Evolutionary conservation across 1,139 yeast species (phyloP).

Genomic region (Kodamaea alishanica): DNA sequence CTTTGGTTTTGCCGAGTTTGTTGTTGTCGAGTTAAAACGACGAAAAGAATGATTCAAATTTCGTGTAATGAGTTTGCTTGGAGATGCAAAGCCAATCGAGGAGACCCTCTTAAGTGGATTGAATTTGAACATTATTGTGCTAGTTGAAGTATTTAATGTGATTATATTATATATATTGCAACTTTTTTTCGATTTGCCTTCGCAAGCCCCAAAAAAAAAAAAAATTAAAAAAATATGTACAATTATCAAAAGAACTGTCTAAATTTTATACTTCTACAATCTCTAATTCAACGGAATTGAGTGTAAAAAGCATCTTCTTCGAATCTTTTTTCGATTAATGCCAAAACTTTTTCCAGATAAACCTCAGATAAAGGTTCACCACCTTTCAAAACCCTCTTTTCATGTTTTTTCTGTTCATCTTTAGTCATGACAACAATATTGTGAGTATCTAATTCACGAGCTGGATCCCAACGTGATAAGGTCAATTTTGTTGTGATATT

Average conservation of each 20-base stretch:
- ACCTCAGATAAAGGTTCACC: constrained; percentile 59
- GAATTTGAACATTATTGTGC: constrained; percentile 7
- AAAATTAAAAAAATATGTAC: not conserved
- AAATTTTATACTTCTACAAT: not conserved
- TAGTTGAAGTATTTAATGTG: not conserved
- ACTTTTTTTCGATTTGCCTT: not conserved
- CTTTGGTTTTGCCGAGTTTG: constrained; percentile 30
- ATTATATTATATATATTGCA: not conserved
- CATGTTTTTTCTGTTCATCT: constrained; percentile 81
- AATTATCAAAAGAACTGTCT: too few relatives aligned
- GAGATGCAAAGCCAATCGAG: not conserved
- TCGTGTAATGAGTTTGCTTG: constrained; percentile 1
- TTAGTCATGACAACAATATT: constrained; percentile 85
- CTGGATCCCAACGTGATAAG: constrained; percentile 80
- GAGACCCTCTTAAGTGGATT: constrained; percentile 7
- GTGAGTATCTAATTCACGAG: constrained; percentile 51
- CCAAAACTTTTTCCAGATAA: constrained; percentile 58
- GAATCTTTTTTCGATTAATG: constrained; percentile 58
- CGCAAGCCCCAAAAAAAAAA: too few relatives aligned
- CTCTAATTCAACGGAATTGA: constrained; percentile 30
- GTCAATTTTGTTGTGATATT: constrained; percentile 77
- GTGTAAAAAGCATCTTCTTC: constrained; percentile 72
- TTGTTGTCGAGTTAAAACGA: constrained; percentile 20
- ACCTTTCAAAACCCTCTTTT: constrained; percentile 65
- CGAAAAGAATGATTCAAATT: constrained; percentile 9